phyloP scores from a whole-genome alignment of 257 asterid species.

The Leonotis leonurus region DNA sequence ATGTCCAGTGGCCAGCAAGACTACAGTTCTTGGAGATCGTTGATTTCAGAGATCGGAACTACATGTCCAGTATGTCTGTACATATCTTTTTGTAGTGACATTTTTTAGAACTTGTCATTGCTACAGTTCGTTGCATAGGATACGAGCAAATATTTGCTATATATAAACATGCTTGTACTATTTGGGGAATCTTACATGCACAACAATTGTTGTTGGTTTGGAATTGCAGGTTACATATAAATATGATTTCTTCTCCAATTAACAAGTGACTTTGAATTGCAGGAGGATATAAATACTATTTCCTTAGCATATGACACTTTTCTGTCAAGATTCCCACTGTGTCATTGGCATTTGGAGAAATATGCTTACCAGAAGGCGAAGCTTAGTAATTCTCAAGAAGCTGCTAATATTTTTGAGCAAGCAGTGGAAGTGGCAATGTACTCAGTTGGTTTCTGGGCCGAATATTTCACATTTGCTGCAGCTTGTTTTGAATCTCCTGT shows the following conservation, averaged over 20 bases:
- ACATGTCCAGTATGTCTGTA: constrained; percentile 40
- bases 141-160: not conserved
- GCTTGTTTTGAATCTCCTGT: constrained; percentile 52
- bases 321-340: constrained; percentile 66
- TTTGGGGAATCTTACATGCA: constrained; percentile 1
- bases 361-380: constrained; percentile 66
- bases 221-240: constrained; percentile 42
- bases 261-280: constrained; percentile 21
- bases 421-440: constrained; percentile 47
- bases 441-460: constrained; percentile 83
- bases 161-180: not conserved
- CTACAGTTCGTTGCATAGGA: not conserved
- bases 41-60: constrained; percentile 61
- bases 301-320: constrained; percentile 67
- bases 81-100: not conserved
- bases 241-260: constrained; percentile 27
- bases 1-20: constrained; percentile 43
- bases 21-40: constrained; percentile 54
- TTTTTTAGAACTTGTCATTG: not conserved
- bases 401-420: constrained; percentile 61
- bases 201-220: constrained; percentile 1
- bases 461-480: constrained; percentile 58
- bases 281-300: constrained; percentile 64
- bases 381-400: constrained; percentile 48
- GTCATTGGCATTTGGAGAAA: constrained; percentile 82